Base-by-base conservation (phyloP, 768 basidiomycete genomes). In the Boletus vinaceobasis region DNA sequence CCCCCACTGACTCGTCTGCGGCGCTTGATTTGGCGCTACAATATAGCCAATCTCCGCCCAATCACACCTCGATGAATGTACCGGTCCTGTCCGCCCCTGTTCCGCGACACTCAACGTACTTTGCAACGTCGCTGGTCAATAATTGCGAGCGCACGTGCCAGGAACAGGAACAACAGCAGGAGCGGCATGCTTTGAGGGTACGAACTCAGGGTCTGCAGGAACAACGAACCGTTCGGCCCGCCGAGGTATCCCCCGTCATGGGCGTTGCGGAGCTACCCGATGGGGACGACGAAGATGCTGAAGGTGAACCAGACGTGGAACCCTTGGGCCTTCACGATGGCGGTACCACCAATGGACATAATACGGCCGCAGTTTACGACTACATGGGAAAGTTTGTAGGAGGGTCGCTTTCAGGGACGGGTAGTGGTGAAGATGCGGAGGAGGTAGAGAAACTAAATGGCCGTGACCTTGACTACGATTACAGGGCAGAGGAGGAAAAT, bases 81-180 rank as follows among this genome's bases (percentile, higher is more conserved):
- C 67, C 70, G 2, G 56, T 60, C 21, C 42, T 72, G 21, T 65
- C 70, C 26, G 70, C 70, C 42, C 70, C 70, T 53, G 64, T 71
- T 53, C 71, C 70, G 21, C 65, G 70, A 47, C 70, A 71, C 60
- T 69, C 69, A 37, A 51, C 65, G 0, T 71, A 71, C 57, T 68
- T 65, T 60, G 69, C 51, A 26, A 37, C 67, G 4, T 72, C 69
- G 36, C 52, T 71, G 10, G 59, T 71, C 60, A 60, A 56, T 59
- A 63, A 60, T 57, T 71, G 70, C 60, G 69, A 71, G 53, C 69
- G 70, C 67, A 73, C 70, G 65, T 71, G 71, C 51, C 69, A 71
- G 71, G 69, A 72, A 69, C 70, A 71, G 67, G 71, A 71, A 73
- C 71, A 61, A 10, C 67, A 70, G 27, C 68, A 66, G 29, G 67